Evolutionary conservation across 352 stramenopile species (phyloP).

Genomic region (Thalassiosira mediterranea): DNA sequence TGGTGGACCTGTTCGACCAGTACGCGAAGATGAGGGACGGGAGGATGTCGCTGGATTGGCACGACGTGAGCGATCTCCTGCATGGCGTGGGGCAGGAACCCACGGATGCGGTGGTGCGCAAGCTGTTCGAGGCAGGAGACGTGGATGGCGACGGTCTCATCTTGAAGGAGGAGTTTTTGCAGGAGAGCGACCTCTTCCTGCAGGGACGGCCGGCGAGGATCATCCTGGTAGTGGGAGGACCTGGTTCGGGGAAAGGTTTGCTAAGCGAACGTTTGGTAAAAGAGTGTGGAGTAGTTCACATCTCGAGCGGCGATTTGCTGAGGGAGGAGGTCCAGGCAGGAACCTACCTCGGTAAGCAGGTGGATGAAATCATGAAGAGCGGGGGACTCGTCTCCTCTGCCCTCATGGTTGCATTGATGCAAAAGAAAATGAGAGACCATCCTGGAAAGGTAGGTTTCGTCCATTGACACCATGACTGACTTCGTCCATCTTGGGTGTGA

Average conservation of each 20-base stretch:
- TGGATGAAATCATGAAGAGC: slow-evolving; percentile 94
- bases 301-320: slow-evolving; percentile 93
- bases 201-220: slow-evolving; percentile 80
- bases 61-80: slow-evolving; percentile 51
- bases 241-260: slow-evolving; percentile 93
- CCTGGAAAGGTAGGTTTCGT: slow-evolving; percentile 95
- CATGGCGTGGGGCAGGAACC: slow-evolving; percentile 64
- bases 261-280: slow-evolving; percentile 91
- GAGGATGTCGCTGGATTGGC: too few species aligned
- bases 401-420: slow-evolving; percentile 92
- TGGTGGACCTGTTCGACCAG: slow-evolving; percentile 65
- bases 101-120: slow-evolving; percentile 48
- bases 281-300: slow-evolving; percentile 92
- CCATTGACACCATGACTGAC: slow-evolving; percentile 81
- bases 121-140: slow-evolving; percentile 63
- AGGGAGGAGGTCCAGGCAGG: slow-evolving; percentile 87
- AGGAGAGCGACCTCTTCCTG: slow-evolving; percentile 58
- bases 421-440: slow-evolving; percentile 90
- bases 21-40: slow-evolving; percentile 55
- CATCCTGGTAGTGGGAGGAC: slow-evolving; percentile 94
- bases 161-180: slow-evolving; percentile 61
- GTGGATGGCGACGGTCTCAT: slow-evolving; percentile 55
- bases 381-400: slow-evolving; percentile 94
- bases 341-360: slow-evolving; percentile 85
- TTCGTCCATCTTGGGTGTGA: too few species aligned